Percentiles rank a stretch among this genome's conserved stretches.
Conservation (phyloP, 2,329 filamentous ascomycete species). For the Claviceps capensis region DNA sequence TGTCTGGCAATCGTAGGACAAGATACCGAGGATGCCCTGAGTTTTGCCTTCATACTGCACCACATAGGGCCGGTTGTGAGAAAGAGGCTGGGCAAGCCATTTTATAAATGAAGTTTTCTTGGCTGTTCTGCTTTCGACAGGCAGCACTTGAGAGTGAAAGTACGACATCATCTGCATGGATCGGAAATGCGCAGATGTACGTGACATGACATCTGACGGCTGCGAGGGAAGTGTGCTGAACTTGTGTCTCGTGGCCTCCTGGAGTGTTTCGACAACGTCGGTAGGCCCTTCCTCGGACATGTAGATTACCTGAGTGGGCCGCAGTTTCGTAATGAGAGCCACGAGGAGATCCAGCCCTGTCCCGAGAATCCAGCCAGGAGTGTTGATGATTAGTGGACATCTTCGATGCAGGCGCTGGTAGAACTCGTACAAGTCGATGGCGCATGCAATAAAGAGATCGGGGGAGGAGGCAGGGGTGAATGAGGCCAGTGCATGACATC, state of each 20-base stretch:
- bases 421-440: constrained; percentile 44
- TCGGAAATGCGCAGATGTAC: constrained; percentile 52
- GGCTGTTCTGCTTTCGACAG: not conserved
- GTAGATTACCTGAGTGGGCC: constrained; percentile 51
- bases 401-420: constrained; percentile 35
- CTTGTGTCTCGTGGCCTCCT: constrained; percentile 25
- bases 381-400: constrained; percentile 56
- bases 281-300: constrained; percentile 50
- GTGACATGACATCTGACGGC: constrained; percentile 36
- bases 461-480: constrained; percentile 52
- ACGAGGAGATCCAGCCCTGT: constrained; percentile 53
- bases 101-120: constrained; percentile 9
- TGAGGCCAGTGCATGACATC: constrained; percentile 53
- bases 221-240: constrained; percentile 47
- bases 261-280: constrained; percentile 41
- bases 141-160: constrained; percentile 40
- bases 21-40: constrained; percentile 47
- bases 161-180: constrained; percentile 72
- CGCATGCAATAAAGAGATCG: constrained; percentile 51
- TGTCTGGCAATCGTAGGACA: constrained; percentile 54
- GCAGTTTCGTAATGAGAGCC: constrained; percentile 38
- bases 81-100: constrained; percentile 44
- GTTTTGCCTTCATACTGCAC: constrained; percentile 41
- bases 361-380: constrained; percentile 59
- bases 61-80: constrained; percentile 42